A percentile compares a stretch with the other conserved stretches of the same genome.
These are phyloP conservation scores for Collybiopsis luxurians DNA, from an alignment of 768 basidiomycete genomes.

Conservation along the genomic window DNA sequence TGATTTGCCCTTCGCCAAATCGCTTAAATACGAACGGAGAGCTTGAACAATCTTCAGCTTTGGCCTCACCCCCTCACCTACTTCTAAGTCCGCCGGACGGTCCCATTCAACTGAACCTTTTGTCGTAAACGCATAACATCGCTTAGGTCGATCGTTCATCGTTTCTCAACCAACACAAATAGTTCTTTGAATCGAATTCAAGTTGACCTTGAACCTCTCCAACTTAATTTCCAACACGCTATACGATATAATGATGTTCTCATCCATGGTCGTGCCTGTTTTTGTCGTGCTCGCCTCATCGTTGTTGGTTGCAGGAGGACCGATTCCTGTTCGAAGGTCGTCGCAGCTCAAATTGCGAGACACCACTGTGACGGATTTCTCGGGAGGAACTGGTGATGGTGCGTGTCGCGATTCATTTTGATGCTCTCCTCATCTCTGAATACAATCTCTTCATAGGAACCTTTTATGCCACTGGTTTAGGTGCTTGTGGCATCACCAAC, in stretches of 20 bases:
- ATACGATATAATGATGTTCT: neutral
- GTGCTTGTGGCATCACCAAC: constrained; percentile 1
- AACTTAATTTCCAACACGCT: neutral
- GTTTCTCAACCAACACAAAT: neutral
- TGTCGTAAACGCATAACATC: constrained; percentile 2
- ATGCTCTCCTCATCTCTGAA: neutral
- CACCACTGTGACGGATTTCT: neutral
- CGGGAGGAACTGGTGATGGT: constrained; percentile 6
- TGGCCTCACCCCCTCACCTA: neutral
- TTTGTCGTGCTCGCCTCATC: neutral
- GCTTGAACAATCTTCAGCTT: neutral
- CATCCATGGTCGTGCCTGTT: neutral
- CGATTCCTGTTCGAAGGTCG: constrained; percentile 1
- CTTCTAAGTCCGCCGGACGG: constrained; percentile 2
- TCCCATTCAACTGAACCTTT: constrained; percentile 5
- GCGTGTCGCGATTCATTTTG: neutral
- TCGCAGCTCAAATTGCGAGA: neutral
- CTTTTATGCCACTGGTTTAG: neutral
- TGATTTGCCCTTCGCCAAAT: too few species aligned
- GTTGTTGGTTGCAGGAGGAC: neutral
- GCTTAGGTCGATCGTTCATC: neutral
- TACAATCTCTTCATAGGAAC: neutral
- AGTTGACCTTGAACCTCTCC: constrained; percentile 7
- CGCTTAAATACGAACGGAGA: too few species aligned
- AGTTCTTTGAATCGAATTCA: constrained; percentile 4